Evolutionary conservation across 768 basidiomycete species (phyloP), one percentile per base, ranked within the genome.

Genomic region (Termitomyces titanicus): DNA sequence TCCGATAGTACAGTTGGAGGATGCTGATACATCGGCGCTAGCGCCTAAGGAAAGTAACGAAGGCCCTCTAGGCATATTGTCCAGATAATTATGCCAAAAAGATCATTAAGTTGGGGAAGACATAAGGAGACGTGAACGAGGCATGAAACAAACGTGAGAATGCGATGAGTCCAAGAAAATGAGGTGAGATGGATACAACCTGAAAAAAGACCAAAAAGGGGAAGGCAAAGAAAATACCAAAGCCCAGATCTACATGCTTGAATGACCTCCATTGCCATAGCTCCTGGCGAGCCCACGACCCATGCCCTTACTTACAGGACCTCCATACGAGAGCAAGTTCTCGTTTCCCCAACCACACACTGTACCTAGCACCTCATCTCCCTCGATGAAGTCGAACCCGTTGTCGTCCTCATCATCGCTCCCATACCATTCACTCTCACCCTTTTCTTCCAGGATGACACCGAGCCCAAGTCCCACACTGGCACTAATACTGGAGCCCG

Each of bases 231-330:
- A 29, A 38, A 3, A 24, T 17, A 46, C 20, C 39, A 52, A 25
- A 18, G n/a, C 6, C 22, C 1, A 35, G 13, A 12, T 22, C 20
- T 54, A 48, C 4, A 38, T 17, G 25, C 47, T 34, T 25, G 1
- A 40, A 40, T 54, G 27, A 7, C n/a, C 31, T 10, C 43, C n/a
- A 25, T 24, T 33, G 3, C 43, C 52, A 49, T 58, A 58, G 18
- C 57, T 59, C 39, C 18, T 51, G 3, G 53, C 54, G 15, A 59
- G 29, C 5, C 57, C 53, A 5, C 54, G 37, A 5, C 54, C 46
- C 54, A 59, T 48, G 5, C 50, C 54, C 17, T 56, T 47, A 22
- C 37, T 37, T 7, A 49, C 45, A 6, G 37, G 34, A 12, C 39
- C 45, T 9, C 46, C 37, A 31, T 47, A 54, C 29, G 49, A 35